These are phyloP conservation scores for Botrytis squamosa DNA, from an alignment of 2,329 filamentous ascomycete genomes.

Conservation along the genomic window DNA sequence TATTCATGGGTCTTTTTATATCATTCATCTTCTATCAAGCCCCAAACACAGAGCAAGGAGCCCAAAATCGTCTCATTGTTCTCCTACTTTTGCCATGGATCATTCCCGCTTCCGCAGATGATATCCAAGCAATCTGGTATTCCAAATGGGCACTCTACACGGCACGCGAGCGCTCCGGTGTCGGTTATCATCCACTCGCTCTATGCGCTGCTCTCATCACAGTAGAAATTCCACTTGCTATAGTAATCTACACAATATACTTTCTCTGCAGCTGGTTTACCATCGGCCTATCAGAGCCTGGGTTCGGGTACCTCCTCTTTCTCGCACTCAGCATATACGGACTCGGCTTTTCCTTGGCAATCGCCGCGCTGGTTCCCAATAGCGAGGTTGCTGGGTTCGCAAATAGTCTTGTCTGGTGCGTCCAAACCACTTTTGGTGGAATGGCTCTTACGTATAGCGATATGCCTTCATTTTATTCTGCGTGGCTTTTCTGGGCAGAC, in stretches of 20 bases:
- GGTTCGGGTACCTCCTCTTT: neutral
- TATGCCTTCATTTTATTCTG: neutral
- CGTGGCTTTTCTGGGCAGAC: neutral
- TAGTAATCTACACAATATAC: neutral
- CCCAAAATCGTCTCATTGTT: neutral
- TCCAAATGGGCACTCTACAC: neutral
- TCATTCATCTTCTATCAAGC: neutral
- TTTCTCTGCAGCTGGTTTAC: constrained; percentile 2
- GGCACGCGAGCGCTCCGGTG: neutral
- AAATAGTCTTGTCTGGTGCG: neutral
- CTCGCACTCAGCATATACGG: neutral
- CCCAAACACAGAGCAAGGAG: neutral
- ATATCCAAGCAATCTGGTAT: neutral
- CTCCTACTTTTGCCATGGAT: neutral
- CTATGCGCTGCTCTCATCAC: neutral
- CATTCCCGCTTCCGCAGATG: neutral
- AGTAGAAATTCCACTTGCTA: neutral
- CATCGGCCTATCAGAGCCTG: neutral
- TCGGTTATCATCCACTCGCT: neutral
- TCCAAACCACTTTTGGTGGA: neutral
- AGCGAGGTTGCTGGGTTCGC: neutral
- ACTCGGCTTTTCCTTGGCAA: neutral
- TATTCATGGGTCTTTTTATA: neutral
- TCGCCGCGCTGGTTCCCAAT: neutral
- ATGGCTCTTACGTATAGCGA: neutral